A percentile compares a stretch with the other conserved stretches of the same genome.
phyloP scores from a whole-genome alignment of 2,329 filamentous ascomycete genomes.

The Exophiala sp. region DNA sequence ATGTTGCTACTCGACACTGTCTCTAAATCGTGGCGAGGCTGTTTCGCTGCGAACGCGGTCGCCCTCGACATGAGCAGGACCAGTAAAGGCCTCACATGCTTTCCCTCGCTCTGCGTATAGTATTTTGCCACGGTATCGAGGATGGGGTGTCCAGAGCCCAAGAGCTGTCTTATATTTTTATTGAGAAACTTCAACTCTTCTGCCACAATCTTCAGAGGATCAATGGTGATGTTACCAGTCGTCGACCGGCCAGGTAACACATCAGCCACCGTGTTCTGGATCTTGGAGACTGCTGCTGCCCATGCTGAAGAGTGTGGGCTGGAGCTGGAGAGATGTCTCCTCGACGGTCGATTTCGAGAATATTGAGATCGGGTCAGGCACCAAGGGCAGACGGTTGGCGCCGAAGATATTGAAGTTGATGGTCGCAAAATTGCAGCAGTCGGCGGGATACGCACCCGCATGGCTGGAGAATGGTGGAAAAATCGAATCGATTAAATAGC shows the following conservation, averaged over 20 bases:
- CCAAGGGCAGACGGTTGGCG: constrained; percentile 15
- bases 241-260: constrained; percentile 35
- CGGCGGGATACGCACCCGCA: constrained; percentile 17
- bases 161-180: constrained; percentile 84
- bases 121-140: constrained; percentile 96
- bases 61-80: constrained; percentile 95
- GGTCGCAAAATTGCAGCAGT: constrained; percentile 10
- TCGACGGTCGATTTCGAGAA: constrained; percentile 4
- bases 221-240: constrained; percentile 62
- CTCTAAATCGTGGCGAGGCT: constrained; percentile 38
- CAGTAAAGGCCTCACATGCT: constrained; percentile 90
- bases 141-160: constrained; percentile 89
- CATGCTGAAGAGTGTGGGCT: constrained; percentile 31
- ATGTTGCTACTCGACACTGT: constrained; percentile 40
- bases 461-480: constrained; percentile 4
- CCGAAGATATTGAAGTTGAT: constrained; percentile 9
- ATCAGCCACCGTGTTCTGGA: constrained; percentile 45
- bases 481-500: constrained; percentile 4
- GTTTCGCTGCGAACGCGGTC: constrained; percentile 70
- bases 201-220: constrained; percentile 82
- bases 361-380: constrained; percentile 19
- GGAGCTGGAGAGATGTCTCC: constrained; percentile 19
- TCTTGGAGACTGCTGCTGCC: constrained; percentile 46
- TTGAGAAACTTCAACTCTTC: constrained; percentile 96
- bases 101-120: constrained; percentile 93